Conservation (phyloP, 2,329 filamentous ascomycete genomes). For the Torrubiella hemipterigena region DNA sequence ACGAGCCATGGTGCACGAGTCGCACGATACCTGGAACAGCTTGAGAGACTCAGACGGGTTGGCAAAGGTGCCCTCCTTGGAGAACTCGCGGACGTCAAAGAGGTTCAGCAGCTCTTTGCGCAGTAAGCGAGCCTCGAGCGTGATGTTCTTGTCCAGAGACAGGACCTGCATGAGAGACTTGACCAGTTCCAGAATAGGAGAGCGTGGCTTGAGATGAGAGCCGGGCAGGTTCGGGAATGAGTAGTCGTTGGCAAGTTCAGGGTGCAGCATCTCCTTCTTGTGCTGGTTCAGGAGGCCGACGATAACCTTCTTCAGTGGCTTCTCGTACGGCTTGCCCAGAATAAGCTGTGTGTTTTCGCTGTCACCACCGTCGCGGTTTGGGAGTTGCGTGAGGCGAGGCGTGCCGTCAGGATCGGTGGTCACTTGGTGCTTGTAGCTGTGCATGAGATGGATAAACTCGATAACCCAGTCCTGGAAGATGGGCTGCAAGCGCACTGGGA, state of each 20-base stretch:
- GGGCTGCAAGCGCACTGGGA: conserved; percentile 68
- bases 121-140: conserved; percentile 74
- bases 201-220: conserved; percentile 40
- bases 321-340: conserved; percentile 73
- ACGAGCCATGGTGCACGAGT: conserved; percentile 78
- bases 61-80: conserved; percentile 70
- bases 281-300: conserved; percentile 70
- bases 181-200: conserved; percentile 79
- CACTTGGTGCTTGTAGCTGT: conserved; percentile 62
- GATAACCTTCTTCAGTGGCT: conserved; percentile 82
- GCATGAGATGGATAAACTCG: conserved; percentile 93
- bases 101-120: conserved; percentile 80
- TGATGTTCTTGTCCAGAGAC: conserved; percentile 80
- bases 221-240: conserved; percentile 71
- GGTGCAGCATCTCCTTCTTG: conserved; percentile 78
- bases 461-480: conserved; percentile 88
- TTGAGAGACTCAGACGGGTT: conserved; percentile 72
- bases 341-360: conserved; percentile 52
- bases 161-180: conserved; percentile 90
- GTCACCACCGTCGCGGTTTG: conserved; percentile 45
- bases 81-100: conserved; percentile 93
- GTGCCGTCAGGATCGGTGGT: conserved; percentile 37
- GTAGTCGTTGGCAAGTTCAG: conserved; percentile 79
- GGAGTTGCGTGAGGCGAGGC: conserved; percentile 45
- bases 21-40: conserved; percentile 68